Conservation (phyloP, 768 basidiomycete genomes). For the Tulasnella sp. region DNA sequence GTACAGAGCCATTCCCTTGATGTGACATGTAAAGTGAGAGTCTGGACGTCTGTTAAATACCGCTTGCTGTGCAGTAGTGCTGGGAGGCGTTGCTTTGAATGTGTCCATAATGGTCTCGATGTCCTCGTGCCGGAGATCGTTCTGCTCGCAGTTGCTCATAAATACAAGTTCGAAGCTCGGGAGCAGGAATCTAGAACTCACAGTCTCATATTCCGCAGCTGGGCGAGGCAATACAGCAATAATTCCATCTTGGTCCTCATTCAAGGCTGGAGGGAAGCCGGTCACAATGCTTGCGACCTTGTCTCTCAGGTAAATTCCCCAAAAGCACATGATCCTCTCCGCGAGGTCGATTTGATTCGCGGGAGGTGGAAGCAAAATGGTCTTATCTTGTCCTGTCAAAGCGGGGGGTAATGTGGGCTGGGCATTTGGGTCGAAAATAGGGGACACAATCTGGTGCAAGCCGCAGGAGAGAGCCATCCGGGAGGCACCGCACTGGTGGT, state of each 20-base stretch:
- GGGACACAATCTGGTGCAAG: constrained; percentile 31
- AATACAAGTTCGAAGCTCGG: not conserved
- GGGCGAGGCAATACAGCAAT: not conserved
- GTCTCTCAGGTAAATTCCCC: not conserved
- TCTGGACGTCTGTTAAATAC: not conserved
- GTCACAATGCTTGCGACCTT: not conserved
- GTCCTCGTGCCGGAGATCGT: not conserved
- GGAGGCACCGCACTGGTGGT: constrained; percentile 52
- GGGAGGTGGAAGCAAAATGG: not conserved
- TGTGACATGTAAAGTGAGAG: not conserved
- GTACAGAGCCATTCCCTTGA: not conserved
- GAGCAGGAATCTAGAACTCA: not conserved
- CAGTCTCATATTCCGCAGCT: not conserved
- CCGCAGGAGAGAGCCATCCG: constrained; percentile 65
- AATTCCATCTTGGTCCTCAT: not conserved
- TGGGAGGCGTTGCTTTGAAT: not conserved
- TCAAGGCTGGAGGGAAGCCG: not conserved
- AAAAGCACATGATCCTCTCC: constrained; percentile 14
- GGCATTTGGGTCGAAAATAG: not conserved
- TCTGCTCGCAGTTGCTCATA: not conserved
- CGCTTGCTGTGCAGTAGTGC: not conserved
- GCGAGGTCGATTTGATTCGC: not conserved
- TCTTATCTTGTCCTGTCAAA: not conserved
- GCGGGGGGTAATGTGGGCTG: not conserved
- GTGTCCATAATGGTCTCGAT: not conserved